phyloP scores from a whole-genome alignment of 345 rosid genomes.

The Brassica rapa region DNA sequence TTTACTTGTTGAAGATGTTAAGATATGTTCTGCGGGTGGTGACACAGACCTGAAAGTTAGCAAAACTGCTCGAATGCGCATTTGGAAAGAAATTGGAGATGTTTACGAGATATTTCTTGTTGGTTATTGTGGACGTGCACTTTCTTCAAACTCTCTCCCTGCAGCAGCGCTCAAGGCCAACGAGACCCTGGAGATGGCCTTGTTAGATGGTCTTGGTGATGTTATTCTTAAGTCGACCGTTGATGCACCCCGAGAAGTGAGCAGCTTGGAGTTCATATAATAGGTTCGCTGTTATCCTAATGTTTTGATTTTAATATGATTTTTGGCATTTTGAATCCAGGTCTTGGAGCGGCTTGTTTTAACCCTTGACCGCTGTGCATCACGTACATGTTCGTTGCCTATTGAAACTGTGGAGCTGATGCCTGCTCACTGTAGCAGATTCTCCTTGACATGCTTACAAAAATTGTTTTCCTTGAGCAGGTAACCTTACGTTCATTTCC shows the following conservation, averaged over 20 bases:
- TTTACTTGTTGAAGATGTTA: slow-evolving; percentile 67
- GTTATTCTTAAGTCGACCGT: slow-evolving; percentile 68
- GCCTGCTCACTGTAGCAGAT: slow-evolving; percentile 91
- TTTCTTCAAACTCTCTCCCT: slow-evolving; percentile 74
- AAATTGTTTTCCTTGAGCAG: slow-evolving; percentile 82
- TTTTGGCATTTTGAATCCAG: slow-evolving; percentile 44
- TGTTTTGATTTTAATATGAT: not conserved
- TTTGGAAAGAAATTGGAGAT: slow-evolving; percentile 98
- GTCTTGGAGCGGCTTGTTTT: slow-evolving; percentile 77
- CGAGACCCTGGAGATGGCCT: slow-evolving; percentile 83
- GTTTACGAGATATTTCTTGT: slow-evolving; percentile 90
- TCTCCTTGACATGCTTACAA: slow-evolving; percentile 84
- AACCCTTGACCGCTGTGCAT: slow-evolving; percentile 92
- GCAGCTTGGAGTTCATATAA: slow-evolving; percentile 35
- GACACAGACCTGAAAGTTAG: slow-evolving; percentile 53
- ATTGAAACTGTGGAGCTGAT: slow-evolving; percentile 92
- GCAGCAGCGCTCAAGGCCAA: slow-evolving; percentile 57
- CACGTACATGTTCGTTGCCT: slow-evolving; percentile 93
- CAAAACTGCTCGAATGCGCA: slow-evolving; percentile 68
- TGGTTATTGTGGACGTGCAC: slow-evolving; percentile 94
- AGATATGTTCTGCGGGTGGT: slow-evolving; percentile 42
- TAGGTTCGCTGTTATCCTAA: not conserved
- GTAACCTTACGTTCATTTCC: slow-evolving; percentile 44
- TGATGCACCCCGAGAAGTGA: slow-evolving; percentile 85
- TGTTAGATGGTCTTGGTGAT: slow-evolving; percentile 74